A percentile compares a stretch with the other conserved stretches of the same genome.
phyloP scores from a whole-genome alignment of 371 early-diverging fungal genomes.

The Rhizoclosmatium hyalinum region DNA sequence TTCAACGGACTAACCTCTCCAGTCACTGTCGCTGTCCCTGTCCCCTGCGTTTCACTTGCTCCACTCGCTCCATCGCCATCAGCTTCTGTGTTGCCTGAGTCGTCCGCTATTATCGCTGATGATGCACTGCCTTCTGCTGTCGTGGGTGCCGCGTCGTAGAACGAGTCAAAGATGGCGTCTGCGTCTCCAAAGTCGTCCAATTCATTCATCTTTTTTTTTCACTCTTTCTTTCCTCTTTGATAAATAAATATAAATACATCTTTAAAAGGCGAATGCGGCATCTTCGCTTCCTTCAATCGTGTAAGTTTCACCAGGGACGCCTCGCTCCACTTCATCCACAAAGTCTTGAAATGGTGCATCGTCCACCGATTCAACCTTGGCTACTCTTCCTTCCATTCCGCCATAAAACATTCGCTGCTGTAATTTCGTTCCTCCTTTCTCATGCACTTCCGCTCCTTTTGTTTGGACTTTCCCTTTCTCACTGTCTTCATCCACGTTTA shows the following conservation, averaged over 20 bases:
- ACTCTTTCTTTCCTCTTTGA: neutral
- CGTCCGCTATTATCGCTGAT: neutral
- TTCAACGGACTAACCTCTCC: neutral
- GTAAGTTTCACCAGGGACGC: too few relatives aligned
- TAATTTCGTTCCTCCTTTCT: too few relatives aligned
- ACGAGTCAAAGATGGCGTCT: neutral
- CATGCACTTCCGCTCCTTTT: too few relatives aligned
- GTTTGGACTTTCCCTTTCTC: too few relatives aligned
- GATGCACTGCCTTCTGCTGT: neutral
- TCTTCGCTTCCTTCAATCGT: too few relatives aligned
- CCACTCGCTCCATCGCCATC: neutral
- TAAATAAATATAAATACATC: neutral
- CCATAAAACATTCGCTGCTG: too few relatives aligned
- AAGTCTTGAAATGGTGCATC: too few relatives aligned
- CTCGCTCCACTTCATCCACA: too few relatives aligned
- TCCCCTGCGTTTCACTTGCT: neutral
- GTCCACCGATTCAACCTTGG: too few relatives aligned
- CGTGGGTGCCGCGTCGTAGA: too few relatives aligned
- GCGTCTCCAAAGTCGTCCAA: neutral
- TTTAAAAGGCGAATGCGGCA: neutral
- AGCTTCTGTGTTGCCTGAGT: neutral
- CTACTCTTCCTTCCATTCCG: too few relatives aligned
- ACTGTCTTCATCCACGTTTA: too few relatives aligned
- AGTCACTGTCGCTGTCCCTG: neutral
- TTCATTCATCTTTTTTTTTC: conserved; percentile 2